Percentiles rank a stretch among this genome's conserved stretches.
phyloP scores from a whole-genome alignment of 2,329 filamentous ascomycete species.

The Fusarium staphyleae region DNA sequence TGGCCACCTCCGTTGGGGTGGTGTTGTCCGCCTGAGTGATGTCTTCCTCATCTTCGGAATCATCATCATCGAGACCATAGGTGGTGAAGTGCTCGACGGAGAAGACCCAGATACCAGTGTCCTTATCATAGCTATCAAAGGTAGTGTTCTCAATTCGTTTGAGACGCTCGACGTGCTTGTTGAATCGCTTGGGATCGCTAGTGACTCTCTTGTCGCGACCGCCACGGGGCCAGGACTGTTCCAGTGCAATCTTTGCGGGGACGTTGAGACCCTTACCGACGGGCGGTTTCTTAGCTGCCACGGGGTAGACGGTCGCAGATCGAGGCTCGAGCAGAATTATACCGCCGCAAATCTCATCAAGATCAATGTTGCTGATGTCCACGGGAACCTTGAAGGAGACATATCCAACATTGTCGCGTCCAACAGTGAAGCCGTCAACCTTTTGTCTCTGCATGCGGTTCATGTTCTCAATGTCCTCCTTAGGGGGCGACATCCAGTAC shows the following conservation, averaged over 20 bases:
- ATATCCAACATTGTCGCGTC: constrained; percentile 80
- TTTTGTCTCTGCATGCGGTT: constrained; percentile 78
- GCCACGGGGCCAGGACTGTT: constrained; percentile 88
- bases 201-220: constrained; percentile 63
- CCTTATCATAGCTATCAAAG: constrained; percentile 79
- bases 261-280: constrained; percentile 91
- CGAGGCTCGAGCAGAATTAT: constrained; percentile 81
- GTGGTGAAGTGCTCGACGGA: constrained; percentile 96
- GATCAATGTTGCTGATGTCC: constrained; percentile 78
- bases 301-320: constrained; percentile 86
- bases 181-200: constrained; percentile 67
- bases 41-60: constrained; percentile 63
- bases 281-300: constrained; percentile 78
- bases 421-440: constrained; percentile 79
- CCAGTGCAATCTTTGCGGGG: constrained; percentile 83
- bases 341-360: constrained; percentile 79
- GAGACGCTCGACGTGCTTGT: constrained; percentile 84
- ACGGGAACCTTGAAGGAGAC: constrained; percentile 84
- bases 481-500: constrained; percentile 86
- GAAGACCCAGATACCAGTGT: constrained; percentile 89
- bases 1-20: constrained; percentile 32
- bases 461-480: constrained; percentile 80
- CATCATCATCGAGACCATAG: constrained; percentile 83
- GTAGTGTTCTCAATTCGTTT: constrained; percentile 80
- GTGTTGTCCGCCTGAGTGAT: constrained; percentile 9